Conservation (phyloP, 2,329 filamentous ascomycete species). For the Dactylonectria macrodidyma region DNA sequence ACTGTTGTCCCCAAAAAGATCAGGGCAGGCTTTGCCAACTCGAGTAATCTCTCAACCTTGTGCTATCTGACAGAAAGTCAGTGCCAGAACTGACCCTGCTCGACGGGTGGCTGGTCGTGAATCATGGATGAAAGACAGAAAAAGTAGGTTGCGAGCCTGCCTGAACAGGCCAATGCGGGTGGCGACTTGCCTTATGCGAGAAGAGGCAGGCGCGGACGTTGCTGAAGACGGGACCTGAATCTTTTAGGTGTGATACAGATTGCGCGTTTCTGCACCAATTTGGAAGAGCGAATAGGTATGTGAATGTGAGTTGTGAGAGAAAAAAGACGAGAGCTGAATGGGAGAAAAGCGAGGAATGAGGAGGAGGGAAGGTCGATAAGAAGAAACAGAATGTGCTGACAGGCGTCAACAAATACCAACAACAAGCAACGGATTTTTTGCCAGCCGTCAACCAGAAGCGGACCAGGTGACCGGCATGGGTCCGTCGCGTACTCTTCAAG, state of each 20-base stretch:
- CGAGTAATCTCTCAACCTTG: neutral
- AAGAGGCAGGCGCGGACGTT: neutral
- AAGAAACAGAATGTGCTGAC: neutral
- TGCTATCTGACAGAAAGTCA: neutral
- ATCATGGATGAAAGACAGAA: neutral
- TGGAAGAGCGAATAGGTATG: no score
- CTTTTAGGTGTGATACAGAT: neutral
- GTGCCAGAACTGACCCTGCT: conserved; percentile 19
- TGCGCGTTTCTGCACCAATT: neutral
- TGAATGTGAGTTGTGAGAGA: neutral
- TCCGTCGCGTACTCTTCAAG: neutral
- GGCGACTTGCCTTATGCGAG: neutral
- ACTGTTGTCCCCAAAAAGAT: conserved; percentile 9
- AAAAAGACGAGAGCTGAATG: neutral
- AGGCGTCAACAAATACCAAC: neutral
- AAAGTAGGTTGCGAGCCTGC: neutral
- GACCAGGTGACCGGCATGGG: neutral
- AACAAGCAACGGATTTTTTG: neutral
- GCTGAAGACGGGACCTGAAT: no score
- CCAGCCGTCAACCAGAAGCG: neutral
- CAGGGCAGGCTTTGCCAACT: neutral
- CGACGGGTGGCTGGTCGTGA: neutral
- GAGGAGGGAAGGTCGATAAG: neutral
- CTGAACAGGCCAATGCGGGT: neutral
- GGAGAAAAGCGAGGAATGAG: neutral